Percentiles rank a stretch among this genome's conserved stretches.
Conservation (phyloP, 2,329 filamentous ascomycete species). For the Epichloe gansuensis region DNA sequence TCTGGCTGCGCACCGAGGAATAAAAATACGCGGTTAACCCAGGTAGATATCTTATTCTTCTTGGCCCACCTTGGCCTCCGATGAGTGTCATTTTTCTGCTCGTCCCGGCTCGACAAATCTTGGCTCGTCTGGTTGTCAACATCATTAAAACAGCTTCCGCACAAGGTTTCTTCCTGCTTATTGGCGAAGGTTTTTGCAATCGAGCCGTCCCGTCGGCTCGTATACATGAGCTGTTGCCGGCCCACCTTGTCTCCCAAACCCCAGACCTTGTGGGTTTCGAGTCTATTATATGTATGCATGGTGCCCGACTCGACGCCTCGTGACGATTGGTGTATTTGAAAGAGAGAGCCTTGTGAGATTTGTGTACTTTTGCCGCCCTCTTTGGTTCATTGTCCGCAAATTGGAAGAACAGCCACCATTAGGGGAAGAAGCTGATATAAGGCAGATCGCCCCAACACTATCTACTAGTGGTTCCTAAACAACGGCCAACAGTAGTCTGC, state of each 20-base stretch:
- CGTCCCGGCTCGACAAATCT: background rate
- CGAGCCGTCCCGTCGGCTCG: background rate
- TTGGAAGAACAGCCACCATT: background rate
- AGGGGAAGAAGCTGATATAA: background rate
- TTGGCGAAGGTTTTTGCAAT: background rate
- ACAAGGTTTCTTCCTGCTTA: background rate
- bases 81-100: background rate
- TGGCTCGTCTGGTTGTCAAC: background rate
- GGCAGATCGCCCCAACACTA: background rate
- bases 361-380: background rate
- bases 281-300: background rate
- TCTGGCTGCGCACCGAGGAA: background rate
- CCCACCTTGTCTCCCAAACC: background rate
- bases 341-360: background rate
- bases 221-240: background rate
- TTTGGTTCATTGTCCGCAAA: background rate
- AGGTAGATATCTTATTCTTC: background rate
- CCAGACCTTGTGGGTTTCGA: conserved; percentile 1
- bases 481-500: background rate
- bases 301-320: background rate
- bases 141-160: background rate
- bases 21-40: background rate
- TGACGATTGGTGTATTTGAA: background rate
- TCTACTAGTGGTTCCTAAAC: background rate
- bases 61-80: background rate